These are phyloP conservation scores for Fusarium secorum DNA, from an alignment of 2,329 filamentous ascomycete species.

Conservation along the genomic window DNA sequence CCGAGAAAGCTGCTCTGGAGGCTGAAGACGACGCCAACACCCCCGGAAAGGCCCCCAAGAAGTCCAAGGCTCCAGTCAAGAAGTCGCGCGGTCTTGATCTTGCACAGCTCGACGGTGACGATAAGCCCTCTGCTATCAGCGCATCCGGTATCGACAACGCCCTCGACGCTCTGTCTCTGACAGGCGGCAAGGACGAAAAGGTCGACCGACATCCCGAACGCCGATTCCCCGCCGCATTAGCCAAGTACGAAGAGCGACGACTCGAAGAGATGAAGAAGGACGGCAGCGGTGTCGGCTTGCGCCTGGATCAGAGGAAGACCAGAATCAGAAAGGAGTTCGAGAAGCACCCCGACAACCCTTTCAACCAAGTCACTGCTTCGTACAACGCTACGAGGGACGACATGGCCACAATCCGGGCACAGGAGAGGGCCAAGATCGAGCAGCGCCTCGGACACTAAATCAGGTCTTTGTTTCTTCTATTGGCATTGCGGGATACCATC, in stretches of 20 bases:
- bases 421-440: constrained; percentile 80
- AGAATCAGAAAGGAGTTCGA: constrained; percentile 91
- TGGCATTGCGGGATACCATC: neutral
- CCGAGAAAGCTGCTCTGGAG: constrained; percentile 84
- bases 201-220: constrained; percentile 90
- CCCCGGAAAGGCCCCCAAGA: constrained; percentile 69
- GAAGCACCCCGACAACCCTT: constrained; percentile 92
- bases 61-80: constrained; percentile 72
- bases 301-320: constrained; percentile 84
- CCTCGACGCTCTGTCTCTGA: constrained; percentile 81
- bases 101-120: constrained; percentile 72
- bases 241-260: constrained; percentile 81
- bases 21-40: constrained; percentile 80
- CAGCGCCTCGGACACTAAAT: constrained; percentile 61
- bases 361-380: constrained; percentile 80
- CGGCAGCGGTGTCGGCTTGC: constrained; percentile 73
- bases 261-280: constrained; percentile 87
- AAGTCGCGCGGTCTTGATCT: constrained; percentile 78
- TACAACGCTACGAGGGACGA: constrained; percentile 86
- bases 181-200: constrained; percentile 66
- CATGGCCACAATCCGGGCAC: constrained; percentile 67
- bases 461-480: neutral
- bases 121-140: constrained; percentile 70
- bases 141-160: constrained; percentile 93
- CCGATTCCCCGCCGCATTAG: constrained; percentile 85